Conservation (phyloP, 176 grass and related monocot species). For the Tuctoria greenei region DNA sequence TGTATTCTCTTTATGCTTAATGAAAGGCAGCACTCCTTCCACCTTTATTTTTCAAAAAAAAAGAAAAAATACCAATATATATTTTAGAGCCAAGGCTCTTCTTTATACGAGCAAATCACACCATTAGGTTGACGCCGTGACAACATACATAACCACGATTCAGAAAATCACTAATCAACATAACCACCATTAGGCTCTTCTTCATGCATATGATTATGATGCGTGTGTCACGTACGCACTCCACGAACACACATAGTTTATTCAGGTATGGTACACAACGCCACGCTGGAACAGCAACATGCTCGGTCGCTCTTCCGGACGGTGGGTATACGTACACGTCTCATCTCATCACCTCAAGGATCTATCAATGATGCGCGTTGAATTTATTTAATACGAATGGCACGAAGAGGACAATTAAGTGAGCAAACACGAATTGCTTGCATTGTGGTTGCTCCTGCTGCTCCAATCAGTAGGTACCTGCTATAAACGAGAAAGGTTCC, state of each 20-base stretch:
- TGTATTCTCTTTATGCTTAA: too few species aligned
- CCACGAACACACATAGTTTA: not conserved
- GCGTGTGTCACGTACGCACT: not conserved
- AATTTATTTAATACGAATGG: not conserved
- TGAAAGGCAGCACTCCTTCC: too few species aligned
- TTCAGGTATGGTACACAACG: not conserved
- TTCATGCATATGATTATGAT: slow-evolving; percentile 13
- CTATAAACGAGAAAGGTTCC: not conserved
- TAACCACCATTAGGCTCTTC: too few species aligned
- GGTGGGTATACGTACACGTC: too few species aligned
- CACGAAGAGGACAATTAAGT: slow-evolving; percentile 1
- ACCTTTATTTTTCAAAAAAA: too few species aligned
- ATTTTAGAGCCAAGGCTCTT: too few species aligned
- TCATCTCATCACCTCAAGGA: too few species aligned
- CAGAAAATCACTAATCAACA: not conserved
- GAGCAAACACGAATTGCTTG: not conserved
- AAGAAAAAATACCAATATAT: too few species aligned
- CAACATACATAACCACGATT: not conserved
- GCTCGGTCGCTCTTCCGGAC: not conserved
- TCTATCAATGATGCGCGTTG: not conserved
- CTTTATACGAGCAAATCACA: not conserved
- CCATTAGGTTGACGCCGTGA: not conserved
- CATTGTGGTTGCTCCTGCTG: too few species aligned
- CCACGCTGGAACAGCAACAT: not conserved
- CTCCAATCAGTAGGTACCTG: not conserved